Conservation (phyloP, 2,329 filamentous ascomycete species). For the Calonectria multiphialidica region DNA sequence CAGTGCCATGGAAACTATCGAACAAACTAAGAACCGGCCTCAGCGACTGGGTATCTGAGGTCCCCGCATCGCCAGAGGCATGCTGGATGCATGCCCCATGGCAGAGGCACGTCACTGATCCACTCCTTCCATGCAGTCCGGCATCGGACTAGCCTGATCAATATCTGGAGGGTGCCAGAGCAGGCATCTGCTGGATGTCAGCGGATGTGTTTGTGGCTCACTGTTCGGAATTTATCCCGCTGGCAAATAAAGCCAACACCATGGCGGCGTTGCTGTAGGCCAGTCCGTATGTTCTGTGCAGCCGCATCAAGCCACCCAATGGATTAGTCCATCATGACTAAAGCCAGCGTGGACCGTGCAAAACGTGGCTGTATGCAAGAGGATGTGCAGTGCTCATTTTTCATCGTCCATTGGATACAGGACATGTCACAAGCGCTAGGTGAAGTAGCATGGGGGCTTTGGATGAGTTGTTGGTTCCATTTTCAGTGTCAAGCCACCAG, state of each 20-base stretch:
- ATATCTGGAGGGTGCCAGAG: not conserved
- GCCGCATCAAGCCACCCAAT: not conserved
- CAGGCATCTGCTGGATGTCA: not conserved
- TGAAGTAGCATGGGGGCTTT: not conserved
- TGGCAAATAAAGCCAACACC: not conserved
- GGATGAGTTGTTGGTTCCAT: not conserved
- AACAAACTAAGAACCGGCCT: not conserved
- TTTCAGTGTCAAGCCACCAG: not conserved
- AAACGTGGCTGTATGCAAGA: constrained; percentile 3
- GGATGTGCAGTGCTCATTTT: not conserved
- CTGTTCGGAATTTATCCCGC: not conserved
- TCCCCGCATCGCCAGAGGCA: not conserved
- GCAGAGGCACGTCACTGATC: not conserved
- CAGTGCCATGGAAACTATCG: not conserved
- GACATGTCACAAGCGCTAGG: not conserved
- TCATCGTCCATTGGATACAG: not conserved
- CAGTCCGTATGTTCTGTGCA: not conserved
- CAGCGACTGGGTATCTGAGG: not conserved
- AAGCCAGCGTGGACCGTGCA: not conserved
- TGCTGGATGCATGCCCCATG: not conserved
- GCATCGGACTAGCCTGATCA: not conserved
- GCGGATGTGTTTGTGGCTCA: not conserved
- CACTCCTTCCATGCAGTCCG: not conserved
- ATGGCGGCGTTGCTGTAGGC: not conserved
- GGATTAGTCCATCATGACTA: not conserved